Evolutionary conservation across 164 flowering plant genomes (phyloP).

Genomic region (Stephania japonica): DNA sequence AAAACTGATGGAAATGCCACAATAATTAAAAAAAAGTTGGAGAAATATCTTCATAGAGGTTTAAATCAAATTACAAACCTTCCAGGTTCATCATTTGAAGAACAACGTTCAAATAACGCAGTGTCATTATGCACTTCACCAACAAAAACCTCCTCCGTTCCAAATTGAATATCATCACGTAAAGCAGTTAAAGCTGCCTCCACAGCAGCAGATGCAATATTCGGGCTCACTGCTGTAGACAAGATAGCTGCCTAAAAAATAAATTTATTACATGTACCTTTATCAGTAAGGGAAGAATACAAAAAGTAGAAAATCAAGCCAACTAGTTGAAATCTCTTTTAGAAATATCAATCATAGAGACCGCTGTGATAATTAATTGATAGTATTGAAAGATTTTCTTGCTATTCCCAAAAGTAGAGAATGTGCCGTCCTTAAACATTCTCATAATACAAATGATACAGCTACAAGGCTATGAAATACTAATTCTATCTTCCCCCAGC

Average conservation of each 20-base stretch:
- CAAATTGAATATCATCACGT: conserved; percentile 52
- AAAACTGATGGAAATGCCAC: background rate
- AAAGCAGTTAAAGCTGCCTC: conserved; percentile 70
- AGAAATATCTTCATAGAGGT: background rate
- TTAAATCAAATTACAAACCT: conserved; percentile 30
- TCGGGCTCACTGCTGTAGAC: conserved; percentile 57
- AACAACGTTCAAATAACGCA: conserved; percentile 21
- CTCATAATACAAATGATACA: background rate
- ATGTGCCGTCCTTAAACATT: background rate
- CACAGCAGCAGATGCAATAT: conserved; percentile 66
- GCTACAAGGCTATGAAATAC: background rate
- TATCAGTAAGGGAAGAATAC: background rate
- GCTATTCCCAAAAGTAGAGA: background rate
- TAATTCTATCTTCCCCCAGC: background rate
- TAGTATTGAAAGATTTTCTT: background rate
- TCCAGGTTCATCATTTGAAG: conserved; percentile 23
- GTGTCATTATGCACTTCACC: conserved; percentile 20
- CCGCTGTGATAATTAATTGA: background rate
- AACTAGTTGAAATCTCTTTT: background rate
- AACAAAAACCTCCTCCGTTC: conserved; percentile 47
- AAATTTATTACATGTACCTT: conserved; percentile 6
- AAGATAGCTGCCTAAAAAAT: conserved; percentile 54
- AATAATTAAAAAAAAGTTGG: background rate
- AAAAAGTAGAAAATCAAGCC: background rate
- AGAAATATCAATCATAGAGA: background rate